Evolutionary conservation across 202 grass and related monocot species (phyloP).

Genomic region (Schoenoplectus triqueter): DNA sequence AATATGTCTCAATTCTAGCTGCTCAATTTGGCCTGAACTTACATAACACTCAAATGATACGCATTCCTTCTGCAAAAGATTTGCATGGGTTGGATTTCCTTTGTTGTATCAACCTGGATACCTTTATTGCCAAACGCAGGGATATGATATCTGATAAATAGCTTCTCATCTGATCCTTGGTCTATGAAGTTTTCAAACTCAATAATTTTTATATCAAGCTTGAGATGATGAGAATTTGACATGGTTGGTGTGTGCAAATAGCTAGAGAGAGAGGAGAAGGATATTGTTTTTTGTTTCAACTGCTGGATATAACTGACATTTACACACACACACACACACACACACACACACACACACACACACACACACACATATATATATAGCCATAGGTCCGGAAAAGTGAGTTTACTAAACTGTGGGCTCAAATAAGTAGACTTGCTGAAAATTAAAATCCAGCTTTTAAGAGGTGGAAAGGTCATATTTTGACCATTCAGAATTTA

Average conservation of each 20-base stretch:
- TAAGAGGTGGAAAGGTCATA: slow-evolving; percentile 22
- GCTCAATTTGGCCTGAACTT: slow-evolving; percentile 23
- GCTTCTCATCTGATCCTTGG: slow-evolving; percentile 18
- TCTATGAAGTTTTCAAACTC: slow-evolving; percentile 6
- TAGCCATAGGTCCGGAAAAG: background rate
- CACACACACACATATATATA: no score
- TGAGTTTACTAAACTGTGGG: slow-evolving; percentile 11
- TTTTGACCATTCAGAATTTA: slow-evolving; percentile 13
- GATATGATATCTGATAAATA: slow-evolving; percentile 35
- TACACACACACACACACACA: slow-evolving; percentile 8
- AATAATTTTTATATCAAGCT: slow-evolving; percentile 30
- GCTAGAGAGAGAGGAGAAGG: background rate
- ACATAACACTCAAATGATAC: slow-evolving; percentile 33
- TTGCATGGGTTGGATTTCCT: slow-evolving; percentile 6
- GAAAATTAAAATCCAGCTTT: slow-evolving; percentile 8
- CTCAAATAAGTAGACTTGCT: slow-evolving; percentile 19
- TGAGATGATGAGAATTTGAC: slow-evolving; percentile 16
- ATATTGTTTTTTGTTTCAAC: background rate
- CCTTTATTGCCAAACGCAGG: background rate
- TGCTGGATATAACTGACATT: slow-evolving; percentile 2
- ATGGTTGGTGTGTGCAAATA: slow-evolving; percentile 23
- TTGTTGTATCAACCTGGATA: slow-evolving; percentile 30
- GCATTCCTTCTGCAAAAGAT: slow-evolving; percentile 21
- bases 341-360: no score
- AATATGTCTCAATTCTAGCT: background rate